Evolutionary conservation across 805 yeast species (phyloP), one percentile per base, ranked within the genome.

Genomic region (Yamadazyma sp.): DNA sequence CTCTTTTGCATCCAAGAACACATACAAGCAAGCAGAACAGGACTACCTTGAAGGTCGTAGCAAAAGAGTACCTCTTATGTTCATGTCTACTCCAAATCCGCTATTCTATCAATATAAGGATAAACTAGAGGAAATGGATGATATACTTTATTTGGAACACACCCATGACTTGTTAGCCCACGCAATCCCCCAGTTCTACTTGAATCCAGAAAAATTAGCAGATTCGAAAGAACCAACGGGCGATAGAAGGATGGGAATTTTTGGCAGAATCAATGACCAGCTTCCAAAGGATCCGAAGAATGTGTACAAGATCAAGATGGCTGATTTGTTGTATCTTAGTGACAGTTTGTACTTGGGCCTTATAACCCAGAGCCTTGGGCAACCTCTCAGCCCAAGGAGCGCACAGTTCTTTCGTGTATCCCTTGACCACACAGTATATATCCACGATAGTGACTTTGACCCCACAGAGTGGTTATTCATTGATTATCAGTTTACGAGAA

Each of bases 361-460:
- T 3, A 41, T 63, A 20, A 21, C 50, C 21, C 47, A 60, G 12
- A 55, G 57, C 0, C 40, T 64, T 15, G 64, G 64, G 6, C 23
- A 44, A 16, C 45, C 53, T 3, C 19, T 53, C 10, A 36, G 39
- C 18, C 42, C 41, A 10, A 39, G 45, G 20, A 37, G 40, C 17
- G 11, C 36, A 7, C 37, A 50, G 13, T 64, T 59, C 40, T 66
- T 66, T 49, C 49, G 71, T 26, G 70, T 62, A 2, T 57, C 65
- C 26, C 53, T 66, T 35, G 71, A 66, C 44, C 71, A 66, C 41
- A 33, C 62, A 3, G 50, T 66, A 6, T 59, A 46, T 41, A 57
- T 56, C 48, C 70, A 66, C 44, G 70, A 66, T 39, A 48, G 34
- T 3, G 55, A 65, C 30, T 65, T 57, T 28, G 65, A 63, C 40